Evolutionary conservation across 2,329 filamentous ascomycete species (phyloP), one percentile per base, ranked within the genome.

Genomic region (Lachnellula willkommii): DNA sequence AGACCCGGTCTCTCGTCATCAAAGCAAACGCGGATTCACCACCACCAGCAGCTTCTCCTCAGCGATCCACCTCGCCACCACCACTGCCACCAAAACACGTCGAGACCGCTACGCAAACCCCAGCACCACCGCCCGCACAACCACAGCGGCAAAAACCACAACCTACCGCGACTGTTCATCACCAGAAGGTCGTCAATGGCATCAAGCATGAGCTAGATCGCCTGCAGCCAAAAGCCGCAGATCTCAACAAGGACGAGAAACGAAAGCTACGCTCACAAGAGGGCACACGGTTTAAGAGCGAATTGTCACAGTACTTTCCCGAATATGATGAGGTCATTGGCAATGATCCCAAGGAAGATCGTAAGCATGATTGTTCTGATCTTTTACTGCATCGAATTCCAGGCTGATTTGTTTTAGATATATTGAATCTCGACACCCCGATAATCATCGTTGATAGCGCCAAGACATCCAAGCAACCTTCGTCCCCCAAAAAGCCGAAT

Each of bases 321-420:
- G 92, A 95, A 68, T 97, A 96, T 72, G 92, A 96, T 72, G 90
- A 95, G 70, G 83, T 96, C 63, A 90, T 97, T 73, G 91, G 89
- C 60, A 89, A 95, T 69, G 86, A 90, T 60, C 83, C 85, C 40
- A 87, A 87, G 65, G 87, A 92, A 72, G 78, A 87, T 65, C 87
- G 91, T 92, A 80, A 70, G 82, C 42, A 20, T 12, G 11, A 77
- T 32, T 48, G 36, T 51, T 51, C 24, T 22, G 4, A 14, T 17
- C 50, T 14, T 20, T 9, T 40, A 15, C 40, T 40, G n/a, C 24
- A 50, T 60, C 52, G 39, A 15, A 53, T 49, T 47, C 52, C 43
- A 55, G 52, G 56, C 58, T 68, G 56, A 65, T 51, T 48, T 49
- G 28, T 26, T 65, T 36, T 67, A 93, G 91, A 94, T 70, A 74